phyloP scores from a whole-genome alignment of 306 rosid species.

The Prunus armeniaca region DNA sequence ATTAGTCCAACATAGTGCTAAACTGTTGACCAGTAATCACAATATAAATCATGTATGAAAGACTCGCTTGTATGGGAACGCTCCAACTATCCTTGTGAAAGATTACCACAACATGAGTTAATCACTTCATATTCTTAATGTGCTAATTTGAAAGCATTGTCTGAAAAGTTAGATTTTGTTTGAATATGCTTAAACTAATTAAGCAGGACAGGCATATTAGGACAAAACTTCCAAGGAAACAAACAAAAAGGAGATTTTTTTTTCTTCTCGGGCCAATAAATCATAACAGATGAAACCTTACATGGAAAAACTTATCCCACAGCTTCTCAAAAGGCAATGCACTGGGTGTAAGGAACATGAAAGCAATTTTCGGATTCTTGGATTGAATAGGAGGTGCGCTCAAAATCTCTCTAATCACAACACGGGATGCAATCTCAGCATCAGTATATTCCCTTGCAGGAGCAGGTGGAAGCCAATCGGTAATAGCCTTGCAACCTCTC shows the following conservation, averaged over 20 bases:
- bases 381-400: slow-evolving; percentile 41
- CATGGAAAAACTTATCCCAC: slow-evolving; percentile 92
- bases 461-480: slow-evolving; percentile 85
- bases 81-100: not conserved
- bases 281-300: slow-evolving; percentile 37
- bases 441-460: slow-evolving; percentile 78
- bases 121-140: not conserved
- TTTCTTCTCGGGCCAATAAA: not conserved
- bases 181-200: not conserved
- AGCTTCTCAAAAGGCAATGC: slow-evolving; percentile 87
- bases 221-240: not conserved
- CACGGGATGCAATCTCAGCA: slow-evolving; percentile 77
- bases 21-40: not conserved
- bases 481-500: slow-evolving; percentile 63
- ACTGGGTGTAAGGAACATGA: slow-evolving; percentile 88
- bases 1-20: not conserved
- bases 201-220: not conserved
- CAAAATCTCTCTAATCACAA: slow-evolving; percentile 74
- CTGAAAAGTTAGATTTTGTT: not conserved
- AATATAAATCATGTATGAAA: not conserved
- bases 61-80: not conserved
- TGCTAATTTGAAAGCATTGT: not conserved
- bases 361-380: slow-evolving; percentile 73
- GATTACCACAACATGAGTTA: not conserved
- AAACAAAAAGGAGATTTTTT: slow-evolving; percentile 3